A percentile compares a stretch with the other conserved stretches of the same genome.
phyloP scores from a whole-genome alignment of 352 stramenopile genomes.

The Globisporangium okanoganense region DNA sequence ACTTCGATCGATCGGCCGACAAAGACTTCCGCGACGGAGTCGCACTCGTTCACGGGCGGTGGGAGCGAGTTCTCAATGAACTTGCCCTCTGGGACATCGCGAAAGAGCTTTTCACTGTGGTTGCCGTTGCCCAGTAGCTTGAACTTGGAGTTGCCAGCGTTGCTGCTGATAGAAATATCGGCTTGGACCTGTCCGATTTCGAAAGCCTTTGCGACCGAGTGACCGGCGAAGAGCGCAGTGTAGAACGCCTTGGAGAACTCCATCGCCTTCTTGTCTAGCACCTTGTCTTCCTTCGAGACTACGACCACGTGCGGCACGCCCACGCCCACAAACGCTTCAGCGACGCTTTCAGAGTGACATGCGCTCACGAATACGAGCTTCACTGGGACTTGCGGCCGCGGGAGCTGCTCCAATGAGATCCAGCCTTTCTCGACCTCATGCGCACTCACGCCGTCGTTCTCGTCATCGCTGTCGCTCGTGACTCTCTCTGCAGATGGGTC shows the following conservation, averaged over 20 bases:
- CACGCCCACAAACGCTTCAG: constrained; percentile 84
- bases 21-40: constrained; percentile 70
- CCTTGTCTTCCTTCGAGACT: constrained; percentile 80
- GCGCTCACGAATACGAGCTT: constrained; percentile 89
- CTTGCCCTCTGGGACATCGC: constrained; percentile 37
- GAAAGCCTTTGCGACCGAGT: constrained; percentile 75
- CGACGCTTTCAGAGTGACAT: constrained; percentile 86
- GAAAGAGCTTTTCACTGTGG: constrained; percentile 75
- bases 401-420: constrained; percentile 33
- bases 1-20: constrained; percentile 78
- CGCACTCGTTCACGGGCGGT: constrained; percentile 62
- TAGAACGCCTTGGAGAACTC: constrained; percentile 89
- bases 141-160: constrained; percentile 56
- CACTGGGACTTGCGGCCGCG: constrained; percentile 41
- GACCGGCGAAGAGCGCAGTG: constrained; percentile 74
- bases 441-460: constrained; percentile 19
- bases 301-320: constrained; percentile 90
- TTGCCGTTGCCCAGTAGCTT: constrained; percentile 76
- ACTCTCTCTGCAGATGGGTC: not conserved
- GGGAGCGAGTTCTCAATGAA: constrained; percentile 66
- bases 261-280: constrained; percentile 86
- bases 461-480: constrained; percentile 4
- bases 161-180: constrained; percentile 53
- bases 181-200: constrained; percentile 81
- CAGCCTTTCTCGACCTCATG: constrained; percentile 47